These are phyloP conservation scores for Larix kaempferi DNA, from an alignment of 75 land plant species.

Conservation along the genomic window DNA sequence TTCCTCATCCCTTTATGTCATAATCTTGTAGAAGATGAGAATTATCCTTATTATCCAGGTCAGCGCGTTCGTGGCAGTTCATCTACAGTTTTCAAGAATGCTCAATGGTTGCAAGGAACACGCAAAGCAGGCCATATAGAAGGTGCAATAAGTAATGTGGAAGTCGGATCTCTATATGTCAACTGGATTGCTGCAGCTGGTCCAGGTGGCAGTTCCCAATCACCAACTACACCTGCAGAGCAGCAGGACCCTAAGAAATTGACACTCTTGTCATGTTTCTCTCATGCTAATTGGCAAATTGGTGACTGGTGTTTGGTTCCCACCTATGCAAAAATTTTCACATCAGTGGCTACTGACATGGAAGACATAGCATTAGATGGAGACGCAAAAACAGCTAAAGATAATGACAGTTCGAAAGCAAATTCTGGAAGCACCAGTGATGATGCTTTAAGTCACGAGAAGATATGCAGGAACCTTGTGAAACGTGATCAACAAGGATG, in stretches of 20 bases:
- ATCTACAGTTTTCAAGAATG: conserved; percentile 36
- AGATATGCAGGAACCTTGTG: not conserved
- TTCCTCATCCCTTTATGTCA: conserved; percentile 49
- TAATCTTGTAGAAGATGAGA: conserved; percentile 55
- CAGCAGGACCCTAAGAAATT: conserved; percentile 64
- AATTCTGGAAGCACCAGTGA: not conserved
- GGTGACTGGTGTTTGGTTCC: conserved; percentile 81
- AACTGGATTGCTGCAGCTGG: conserved; percentile 67
- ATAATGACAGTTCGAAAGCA: not conserved
- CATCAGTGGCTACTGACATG: not conserved
- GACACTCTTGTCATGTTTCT: conserved; percentile 61
- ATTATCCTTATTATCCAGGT: conserved; percentile 75
- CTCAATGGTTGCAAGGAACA: conserved; percentile 69
- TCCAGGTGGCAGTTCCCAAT: not conserved
- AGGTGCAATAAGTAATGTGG: conserved; percentile 66
- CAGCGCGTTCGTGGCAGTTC: conserved; percentile 51
- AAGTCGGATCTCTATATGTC: conserved; percentile 61
- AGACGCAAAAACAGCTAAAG: not conserved
- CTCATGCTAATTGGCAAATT: conserved; percentile 82
- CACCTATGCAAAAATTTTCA: not conserved
- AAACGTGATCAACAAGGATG: conserved; percentile 15
- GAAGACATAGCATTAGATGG: not conserved
- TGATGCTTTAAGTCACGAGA: not conserved
- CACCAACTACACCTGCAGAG: conserved; percentile 41
- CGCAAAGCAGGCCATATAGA: conserved; percentile 50